Evolutionary conservation across 2,329 filamentous ascomycete genomes (phyloP).

Genomic region (Aureobasidium sp.): DNA sequence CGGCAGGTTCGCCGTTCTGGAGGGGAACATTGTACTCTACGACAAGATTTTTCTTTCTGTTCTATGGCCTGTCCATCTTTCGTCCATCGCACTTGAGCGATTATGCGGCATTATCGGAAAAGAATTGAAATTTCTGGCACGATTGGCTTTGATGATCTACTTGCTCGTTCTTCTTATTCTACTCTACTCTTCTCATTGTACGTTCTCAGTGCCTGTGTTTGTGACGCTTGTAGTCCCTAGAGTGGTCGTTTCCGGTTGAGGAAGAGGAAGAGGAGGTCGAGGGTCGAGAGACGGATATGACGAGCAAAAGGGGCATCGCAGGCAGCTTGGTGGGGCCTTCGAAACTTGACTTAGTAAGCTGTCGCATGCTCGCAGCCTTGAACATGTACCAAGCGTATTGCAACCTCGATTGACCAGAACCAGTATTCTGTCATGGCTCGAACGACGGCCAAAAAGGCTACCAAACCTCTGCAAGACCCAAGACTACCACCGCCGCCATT

Average conservation of each 20-base stretch:
- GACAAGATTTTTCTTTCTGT: slow-evolving; percentile 12
- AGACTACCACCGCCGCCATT: slow-evolving; percentile 47
- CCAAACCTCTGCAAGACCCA: slow-evolving; percentile 7
- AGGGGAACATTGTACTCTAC: slow-evolving; percentile 11
- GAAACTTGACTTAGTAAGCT: background rate
- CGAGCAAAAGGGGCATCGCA: background rate
- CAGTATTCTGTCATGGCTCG: slow-evolving; percentile 10
- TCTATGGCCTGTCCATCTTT: slow-evolving; percentile 11
- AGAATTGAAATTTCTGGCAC: slow-evolving; percentile 9
- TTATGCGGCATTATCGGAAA: slow-evolving; percentile 10
- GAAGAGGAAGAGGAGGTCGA: too few species aligned
- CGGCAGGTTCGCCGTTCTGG: slow-evolving; percentile 5
- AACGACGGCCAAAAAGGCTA: background rate
- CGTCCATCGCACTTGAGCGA: slow-evolving; percentile 7
- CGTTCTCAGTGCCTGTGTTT: background rate
- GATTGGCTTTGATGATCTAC: background rate
- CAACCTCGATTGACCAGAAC: background rate
- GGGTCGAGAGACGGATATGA: background rate
- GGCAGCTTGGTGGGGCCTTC: background rate
- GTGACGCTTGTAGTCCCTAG: background rate
- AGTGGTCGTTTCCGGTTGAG: background rate
- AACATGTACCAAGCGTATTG: background rate
- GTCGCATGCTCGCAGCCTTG: background rate
- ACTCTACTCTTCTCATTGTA: background rate
- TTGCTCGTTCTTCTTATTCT: background rate